phyloP scores from a whole-genome alignment of 83 land plant species.

The Thuja plicata region DNA sequence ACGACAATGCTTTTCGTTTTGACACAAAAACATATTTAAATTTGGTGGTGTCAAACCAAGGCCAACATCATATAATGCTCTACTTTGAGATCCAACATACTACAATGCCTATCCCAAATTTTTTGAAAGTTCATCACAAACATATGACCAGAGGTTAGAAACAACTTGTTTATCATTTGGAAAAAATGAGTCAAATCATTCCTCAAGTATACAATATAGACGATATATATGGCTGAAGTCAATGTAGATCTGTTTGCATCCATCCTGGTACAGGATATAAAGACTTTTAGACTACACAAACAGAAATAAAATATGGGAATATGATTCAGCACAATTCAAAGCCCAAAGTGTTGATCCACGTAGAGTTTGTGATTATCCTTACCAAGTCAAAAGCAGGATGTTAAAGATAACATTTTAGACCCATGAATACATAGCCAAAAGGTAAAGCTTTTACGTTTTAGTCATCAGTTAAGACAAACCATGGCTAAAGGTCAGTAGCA shows the following conservation, averaged over 20 bases:
- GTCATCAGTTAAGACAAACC: not conserved
- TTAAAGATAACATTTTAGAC: not conserved
- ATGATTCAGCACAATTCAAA: not conserved
- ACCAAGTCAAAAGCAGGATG: too few relatives aligned
- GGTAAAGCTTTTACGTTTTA: not conserved
- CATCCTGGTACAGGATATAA: not conserved
- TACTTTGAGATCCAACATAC: not conserved
- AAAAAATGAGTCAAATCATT: not conserved
- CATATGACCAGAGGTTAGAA: not conserved
- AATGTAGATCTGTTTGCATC: not conserved
- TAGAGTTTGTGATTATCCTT: too few relatives aligned
- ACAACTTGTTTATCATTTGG: not conserved
- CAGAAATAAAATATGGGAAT: not conserved
- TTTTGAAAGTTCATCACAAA: not conserved
- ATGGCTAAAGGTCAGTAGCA: not conserved
- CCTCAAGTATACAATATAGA: not conserved
- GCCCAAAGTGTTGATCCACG: not conserved
- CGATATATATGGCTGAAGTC: not conserved
- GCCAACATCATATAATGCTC: too few relatives aligned
- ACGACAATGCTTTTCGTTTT: too few relatives aligned
- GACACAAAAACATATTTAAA: too few relatives aligned
- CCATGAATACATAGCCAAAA: not conserved
- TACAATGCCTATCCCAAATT: not conserved
- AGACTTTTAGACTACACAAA: not conserved
- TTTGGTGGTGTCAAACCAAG: too few relatives aligned